These are phyloP conservation scores for Ophiostoma angusticollis DNA, from an alignment of 2,329 filamentous ascomycete species.

Conservation along the genomic window DNA sequence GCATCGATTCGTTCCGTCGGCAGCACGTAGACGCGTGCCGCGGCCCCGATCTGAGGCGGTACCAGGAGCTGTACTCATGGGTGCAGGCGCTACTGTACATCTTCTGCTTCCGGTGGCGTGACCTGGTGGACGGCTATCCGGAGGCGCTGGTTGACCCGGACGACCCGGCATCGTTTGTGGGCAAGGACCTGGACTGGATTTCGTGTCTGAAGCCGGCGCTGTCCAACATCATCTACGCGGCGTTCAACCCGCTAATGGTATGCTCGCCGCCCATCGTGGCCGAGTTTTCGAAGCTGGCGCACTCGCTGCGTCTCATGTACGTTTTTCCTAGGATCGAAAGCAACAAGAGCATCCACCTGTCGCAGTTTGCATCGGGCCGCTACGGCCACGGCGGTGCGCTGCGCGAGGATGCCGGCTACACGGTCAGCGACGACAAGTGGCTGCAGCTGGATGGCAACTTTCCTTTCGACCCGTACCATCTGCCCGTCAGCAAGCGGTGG, in stretches of 20 bases:
- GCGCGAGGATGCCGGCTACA: slow-evolving; percentile 35
- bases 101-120: slow-evolving; percentile 96
- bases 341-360: slow-evolving; percentile 80
- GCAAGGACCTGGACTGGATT: slow-evolving; percentile 68
- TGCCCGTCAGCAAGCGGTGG: slow-evolving; percentile 81
- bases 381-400: slow-evolving; percentile 39
- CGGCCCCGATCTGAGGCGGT: slow-evolving; percentile 74
- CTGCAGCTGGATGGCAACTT: slow-evolving; percentile 91
- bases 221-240: slow-evolving; percentile 67
- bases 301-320: slow-evolving; percentile 79
- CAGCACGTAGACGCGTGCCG: slow-evolving; percentile 62
- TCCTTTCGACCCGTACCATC: slow-evolving; percentile 90
- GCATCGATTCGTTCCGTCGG: slow-evolving; percentile 62
- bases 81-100: slow-evolving; percentile 88
- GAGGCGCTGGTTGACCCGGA: slow-evolving; percentile 50
- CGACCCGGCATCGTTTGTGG: slow-evolving; percentile 45
- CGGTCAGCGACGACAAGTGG: slow-evolving; percentile 55
- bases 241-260: slow-evolving; percentile 89
- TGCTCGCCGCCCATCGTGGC: slow-evolving; percentile 82
- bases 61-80: slow-evolving; percentile 73
- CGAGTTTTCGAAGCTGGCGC: slow-evolving; percentile 79
- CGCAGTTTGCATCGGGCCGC: slow-evolving; percentile 49
- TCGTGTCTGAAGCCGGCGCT: slow-evolving; percentile 61
- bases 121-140: slow-evolving; percentile 55
- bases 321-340: slow-evolving; percentile 77